phyloP scores from a whole-genome alignment of 1,139 yeast genomes.

The Candida sp. region DNA sequence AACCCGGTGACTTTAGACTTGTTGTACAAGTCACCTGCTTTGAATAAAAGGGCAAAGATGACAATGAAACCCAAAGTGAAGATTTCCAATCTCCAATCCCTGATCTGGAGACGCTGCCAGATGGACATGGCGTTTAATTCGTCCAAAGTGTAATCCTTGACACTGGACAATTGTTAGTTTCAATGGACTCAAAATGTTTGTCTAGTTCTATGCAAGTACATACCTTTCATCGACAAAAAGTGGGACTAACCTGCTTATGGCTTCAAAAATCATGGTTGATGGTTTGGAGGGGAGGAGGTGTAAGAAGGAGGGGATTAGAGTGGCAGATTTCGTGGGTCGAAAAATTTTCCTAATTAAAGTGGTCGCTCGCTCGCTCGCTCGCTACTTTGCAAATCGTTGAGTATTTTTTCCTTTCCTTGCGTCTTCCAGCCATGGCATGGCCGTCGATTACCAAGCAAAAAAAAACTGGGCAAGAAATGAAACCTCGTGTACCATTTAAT shows the following conservation, averaged over 20 bases:
- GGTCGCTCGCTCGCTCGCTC: too few species aligned
- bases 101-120: conserved; percentile 50
- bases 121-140: conserved; percentile 56
- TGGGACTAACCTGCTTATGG: conserved; percentile 14
- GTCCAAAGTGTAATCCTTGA: conserved; percentile 40
- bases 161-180: conserved; percentile 12
- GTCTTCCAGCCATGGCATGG: neutral
- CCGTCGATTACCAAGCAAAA: neutral
- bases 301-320: neutral
- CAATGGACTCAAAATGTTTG: neutral
- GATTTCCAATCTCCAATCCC: conserved; percentile 81
- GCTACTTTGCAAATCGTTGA: neutral
- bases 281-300: neutral
- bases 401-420: neutral
- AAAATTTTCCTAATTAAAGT: neutral
- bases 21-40: conserved; percentile 65
- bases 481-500: neutral
- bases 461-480: neutral
- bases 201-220: neutral
- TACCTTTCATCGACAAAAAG: conserved; percentile 12
- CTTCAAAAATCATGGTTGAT: conserved; percentile 14
- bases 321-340: neutral
- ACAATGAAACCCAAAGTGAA: conserved; percentile 56
- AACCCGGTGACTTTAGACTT: conserved; percentile 53
- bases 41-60: conserved; percentile 49